phyloP scores from a whole-genome alignment of 2,329 filamentous ascomycete species.

The Fusarium sp. region DNA sequence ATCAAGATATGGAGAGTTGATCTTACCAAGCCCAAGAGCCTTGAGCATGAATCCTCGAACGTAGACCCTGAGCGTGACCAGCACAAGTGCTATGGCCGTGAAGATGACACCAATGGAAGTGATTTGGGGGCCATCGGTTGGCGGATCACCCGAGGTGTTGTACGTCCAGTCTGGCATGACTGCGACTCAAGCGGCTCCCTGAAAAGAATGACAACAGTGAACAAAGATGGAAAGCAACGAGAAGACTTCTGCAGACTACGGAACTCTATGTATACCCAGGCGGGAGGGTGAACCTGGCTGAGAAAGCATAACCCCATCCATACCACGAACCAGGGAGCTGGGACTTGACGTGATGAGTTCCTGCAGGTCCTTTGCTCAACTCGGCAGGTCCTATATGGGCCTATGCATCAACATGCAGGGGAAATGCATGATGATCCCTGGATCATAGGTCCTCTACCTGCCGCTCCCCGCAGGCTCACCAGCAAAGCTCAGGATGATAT shows the following conservation, averaged over 20 bases:
- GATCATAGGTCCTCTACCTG: not conserved
- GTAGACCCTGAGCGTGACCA: conserved; percentile 16
- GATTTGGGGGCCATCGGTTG: conserved; percentile 26
- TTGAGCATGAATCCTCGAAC: conserved; percentile 28
- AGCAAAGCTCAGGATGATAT: too few species aligned
- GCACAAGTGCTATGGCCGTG: conserved; percentile 11
- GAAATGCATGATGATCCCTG: not conserved
- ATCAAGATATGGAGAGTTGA: too few species aligned
- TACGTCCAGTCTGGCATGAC: conserved; percentile 31
- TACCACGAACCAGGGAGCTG: not conserved
- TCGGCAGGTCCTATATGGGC: not conserved
- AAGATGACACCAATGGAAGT: conserved; percentile 19
- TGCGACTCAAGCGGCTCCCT: not conserved
- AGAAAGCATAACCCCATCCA: not conserved
- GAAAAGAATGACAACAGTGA: not conserved
- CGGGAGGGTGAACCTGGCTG: not conserved
- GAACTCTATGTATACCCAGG: not conserved
- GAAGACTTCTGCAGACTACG: not conserved
- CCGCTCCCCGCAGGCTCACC: not conserved
- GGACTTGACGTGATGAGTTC: not conserved
- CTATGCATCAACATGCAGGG: conserved; percentile 2
- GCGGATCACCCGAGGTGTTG: conserved; percentile 15
- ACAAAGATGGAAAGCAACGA: not conserved
- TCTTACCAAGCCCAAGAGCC: conserved; percentile 27
- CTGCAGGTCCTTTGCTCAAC: not conserved